These are phyloP conservation scores for Cruciata laevipes DNA, from an alignment of 257 asterid genomes.

Conservation along the genomic window DNA sequence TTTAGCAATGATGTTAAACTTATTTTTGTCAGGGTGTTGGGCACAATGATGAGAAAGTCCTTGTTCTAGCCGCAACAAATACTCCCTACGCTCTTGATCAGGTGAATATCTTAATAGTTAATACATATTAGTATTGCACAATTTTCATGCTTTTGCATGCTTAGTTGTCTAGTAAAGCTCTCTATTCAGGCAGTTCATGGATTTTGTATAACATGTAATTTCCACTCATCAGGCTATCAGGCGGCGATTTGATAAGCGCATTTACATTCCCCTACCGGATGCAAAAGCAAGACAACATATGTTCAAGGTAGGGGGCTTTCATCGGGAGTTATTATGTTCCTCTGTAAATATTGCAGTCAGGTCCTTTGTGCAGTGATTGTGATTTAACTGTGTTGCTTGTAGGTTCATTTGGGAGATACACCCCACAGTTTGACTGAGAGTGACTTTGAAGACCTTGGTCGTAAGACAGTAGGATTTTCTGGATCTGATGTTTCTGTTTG, in stretches of 20 bases:
- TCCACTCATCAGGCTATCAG: conserved; percentile 60
- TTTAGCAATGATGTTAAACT: neutral
- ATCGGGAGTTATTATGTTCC: neutral
- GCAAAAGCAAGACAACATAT: conserved; percentile 89
- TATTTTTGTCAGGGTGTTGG: conserved; percentile 72
- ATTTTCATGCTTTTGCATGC: neutral
- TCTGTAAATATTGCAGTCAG: neutral
- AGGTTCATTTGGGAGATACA: conserved; percentile 53
- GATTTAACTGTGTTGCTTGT: conserved; percentile 6
- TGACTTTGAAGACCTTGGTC: conserved; percentile 41
- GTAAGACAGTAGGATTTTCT: conserved; percentile 45
- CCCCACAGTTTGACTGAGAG: conserved; percentile 47
- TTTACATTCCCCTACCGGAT: conserved; percentile 95
- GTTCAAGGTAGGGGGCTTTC: conserved; percentile 61
- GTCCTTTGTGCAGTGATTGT: neutral
- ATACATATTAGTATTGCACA: neutral
- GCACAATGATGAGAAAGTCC: conserved; percentile 96
- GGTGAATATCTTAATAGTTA: conserved; percentile 35
- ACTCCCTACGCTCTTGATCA: conserved; percentile 97
- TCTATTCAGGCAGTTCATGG: neutral
- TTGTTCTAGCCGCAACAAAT: conserved; percentile 96
- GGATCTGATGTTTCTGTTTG: conserved; percentile 54
- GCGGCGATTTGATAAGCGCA: conserved; percentile 94
- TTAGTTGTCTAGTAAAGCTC: neutral
- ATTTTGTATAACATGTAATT: neutral